These are phyloP conservation scores for Nyssa sinensis DNA, from an alignment of 148 eudicot genomes.

Conservation along the genomic window DNA sequence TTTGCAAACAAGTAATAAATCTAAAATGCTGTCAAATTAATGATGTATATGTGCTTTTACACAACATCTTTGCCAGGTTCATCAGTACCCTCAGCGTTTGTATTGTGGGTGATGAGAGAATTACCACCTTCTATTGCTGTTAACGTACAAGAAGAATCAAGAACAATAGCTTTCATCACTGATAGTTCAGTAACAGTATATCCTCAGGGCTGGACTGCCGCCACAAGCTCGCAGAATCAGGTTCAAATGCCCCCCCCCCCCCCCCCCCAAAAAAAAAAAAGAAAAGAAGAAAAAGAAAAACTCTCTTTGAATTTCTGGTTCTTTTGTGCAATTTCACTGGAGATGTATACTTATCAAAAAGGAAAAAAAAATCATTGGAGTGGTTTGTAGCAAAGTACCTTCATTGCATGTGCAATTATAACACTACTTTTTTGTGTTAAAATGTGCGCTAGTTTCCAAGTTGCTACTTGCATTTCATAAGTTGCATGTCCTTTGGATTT, in stretches of 20 bases:
- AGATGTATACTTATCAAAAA: too few relatives aligned
- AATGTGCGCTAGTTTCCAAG: too few relatives aligned
- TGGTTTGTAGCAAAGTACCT: background rate
- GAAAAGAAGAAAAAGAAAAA: too few relatives aligned
- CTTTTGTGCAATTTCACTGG: background rate
- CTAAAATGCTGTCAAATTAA: background rate
- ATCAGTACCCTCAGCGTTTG: constrained; percentile 74
- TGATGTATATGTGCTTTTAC: constrained; percentile 8
- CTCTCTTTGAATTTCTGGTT: background rate
- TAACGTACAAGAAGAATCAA: constrained; percentile 50
- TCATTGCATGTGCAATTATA: background rate
- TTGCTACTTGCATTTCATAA: too few relatives aligned
- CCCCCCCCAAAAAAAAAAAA: too few relatives aligned
- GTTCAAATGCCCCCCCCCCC: constrained; percentile 42
- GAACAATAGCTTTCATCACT: constrained; percentile 63
- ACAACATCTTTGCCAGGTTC: constrained; percentile 50
- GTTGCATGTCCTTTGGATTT: too few relatives aligned
- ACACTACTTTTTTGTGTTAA: background rate
- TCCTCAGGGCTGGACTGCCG: constrained; percentile 69
- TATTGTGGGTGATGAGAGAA: constrained; percentile 88
- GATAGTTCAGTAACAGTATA: constrained; percentile 45
- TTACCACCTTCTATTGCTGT: constrained; percentile 56
- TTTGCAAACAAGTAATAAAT: background rate
- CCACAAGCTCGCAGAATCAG: constrained; percentile 76
- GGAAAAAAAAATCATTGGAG: too few relatives aligned